Percentiles rank a stretch among this genome's conserved stretches.
phyloP scores from a whole-genome alignment of 257 asterid species.

The Thymus quinquecostatus region DNA sequence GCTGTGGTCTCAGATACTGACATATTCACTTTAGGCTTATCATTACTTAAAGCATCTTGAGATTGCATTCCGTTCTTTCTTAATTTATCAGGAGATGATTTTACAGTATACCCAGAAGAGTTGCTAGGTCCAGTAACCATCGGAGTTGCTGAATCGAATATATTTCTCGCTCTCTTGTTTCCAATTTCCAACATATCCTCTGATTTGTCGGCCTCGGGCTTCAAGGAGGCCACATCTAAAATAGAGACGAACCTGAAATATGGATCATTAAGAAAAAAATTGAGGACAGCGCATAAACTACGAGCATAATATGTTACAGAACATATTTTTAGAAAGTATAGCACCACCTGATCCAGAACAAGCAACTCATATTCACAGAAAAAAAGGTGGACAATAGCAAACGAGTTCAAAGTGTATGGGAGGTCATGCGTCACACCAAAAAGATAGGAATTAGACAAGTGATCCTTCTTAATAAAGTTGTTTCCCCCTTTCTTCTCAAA shows the following conservation, averaged over 20 bases:
- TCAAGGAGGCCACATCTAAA: constrained; percentile 81
- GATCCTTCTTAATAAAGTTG: constrained; percentile 10
- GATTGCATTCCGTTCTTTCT: constrained; percentile 30
- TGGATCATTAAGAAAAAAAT: constrained; percentile 9
- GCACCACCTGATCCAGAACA: constrained; percentile 22
- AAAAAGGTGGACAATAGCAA: not conserved
- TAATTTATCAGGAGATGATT: constrained; percentile 41
- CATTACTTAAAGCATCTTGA: constrained; percentile 34
- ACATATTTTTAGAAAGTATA: not conserved
- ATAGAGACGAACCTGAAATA: constrained; percentile 73
- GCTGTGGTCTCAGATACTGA: constrained; percentile 41
- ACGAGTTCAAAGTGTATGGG: not conserved
- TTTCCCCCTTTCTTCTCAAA: not conserved
- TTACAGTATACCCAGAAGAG: constrained; percentile 42
- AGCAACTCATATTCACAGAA: constrained; percentile 6
- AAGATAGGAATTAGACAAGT: constrained; percentile 5
- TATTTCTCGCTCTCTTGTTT: constrained; percentile 46
- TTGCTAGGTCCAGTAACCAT: constrained; percentile 79
- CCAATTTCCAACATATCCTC: constrained; percentile 43
- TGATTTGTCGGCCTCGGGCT: constrained; percentile 71
- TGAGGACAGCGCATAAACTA: not conserved
- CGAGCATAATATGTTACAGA: constrained; percentile 22
- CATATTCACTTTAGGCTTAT: constrained; percentile 40
- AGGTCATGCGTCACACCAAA: not conserved
- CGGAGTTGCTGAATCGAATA: constrained; percentile 81